These are phyloP conservation scores for Amanita pseudoporphyria DNA, from an alignment of 768 basidiomycete species.

Conservation along the genomic window DNA sequence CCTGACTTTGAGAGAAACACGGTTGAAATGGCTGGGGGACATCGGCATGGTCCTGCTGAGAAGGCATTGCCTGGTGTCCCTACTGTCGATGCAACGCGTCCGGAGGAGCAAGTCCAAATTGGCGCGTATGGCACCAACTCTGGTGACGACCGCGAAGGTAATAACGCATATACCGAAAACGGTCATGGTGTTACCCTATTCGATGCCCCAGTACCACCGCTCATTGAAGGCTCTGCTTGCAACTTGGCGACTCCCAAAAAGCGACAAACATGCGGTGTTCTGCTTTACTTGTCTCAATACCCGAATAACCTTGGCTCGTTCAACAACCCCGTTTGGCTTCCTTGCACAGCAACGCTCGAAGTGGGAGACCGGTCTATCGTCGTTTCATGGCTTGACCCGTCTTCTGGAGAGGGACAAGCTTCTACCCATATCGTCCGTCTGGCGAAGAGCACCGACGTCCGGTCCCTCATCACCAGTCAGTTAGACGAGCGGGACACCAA, in stretches of 20 bases:
- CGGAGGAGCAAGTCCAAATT: background rate
- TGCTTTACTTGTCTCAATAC: conserved; percentile 8
- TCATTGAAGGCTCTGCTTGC: conserved; percentile 8
- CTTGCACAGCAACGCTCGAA: conserved; percentile 30
- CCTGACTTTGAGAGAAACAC: conserved; percentile 1
- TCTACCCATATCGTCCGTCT: conserved; percentile 39
- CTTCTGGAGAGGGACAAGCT: conserved; percentile 18
- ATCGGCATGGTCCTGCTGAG: background rate
- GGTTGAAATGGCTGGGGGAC: background rate
- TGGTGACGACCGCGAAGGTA: background rate
- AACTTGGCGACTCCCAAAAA: conserved; percentile 5
- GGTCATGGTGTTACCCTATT: background rate
- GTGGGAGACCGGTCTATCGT: conserved; percentile 21
- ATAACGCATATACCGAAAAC: background rate
- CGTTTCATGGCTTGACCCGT: conserved; percentile 7
- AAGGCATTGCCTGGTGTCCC: conserved; percentile 1
- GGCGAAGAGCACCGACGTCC: conserved; percentile 49
- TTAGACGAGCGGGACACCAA: conserved; percentile 34
- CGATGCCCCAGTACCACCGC: conserved; percentile 3
- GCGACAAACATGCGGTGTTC: conserved; percentile 11
- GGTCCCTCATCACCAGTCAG: conserved; percentile 38
- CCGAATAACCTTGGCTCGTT: conserved; percentile 7
- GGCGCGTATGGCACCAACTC: background rate
- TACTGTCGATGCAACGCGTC: too few species aligned
- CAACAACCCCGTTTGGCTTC: conserved; percentile 37